Conservation (phyloP, 768 basidiomycete species). For the Rhizopogon vinicolor region DNA sequence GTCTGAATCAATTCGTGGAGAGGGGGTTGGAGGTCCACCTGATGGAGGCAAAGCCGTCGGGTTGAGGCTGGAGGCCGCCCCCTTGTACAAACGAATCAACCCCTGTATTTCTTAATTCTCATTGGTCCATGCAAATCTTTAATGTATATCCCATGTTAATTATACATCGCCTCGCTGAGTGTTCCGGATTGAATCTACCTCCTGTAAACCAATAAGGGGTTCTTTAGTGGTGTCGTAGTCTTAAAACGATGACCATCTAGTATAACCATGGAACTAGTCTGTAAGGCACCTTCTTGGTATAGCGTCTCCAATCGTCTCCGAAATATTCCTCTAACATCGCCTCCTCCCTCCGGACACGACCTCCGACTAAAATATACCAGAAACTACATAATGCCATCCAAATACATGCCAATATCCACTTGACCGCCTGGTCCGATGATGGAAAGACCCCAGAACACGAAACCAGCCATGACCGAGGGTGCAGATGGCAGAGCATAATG, state of each 20-base stretch:
- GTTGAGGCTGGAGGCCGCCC: neutral
- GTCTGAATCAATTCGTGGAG: slow-evolving; percentile 15
- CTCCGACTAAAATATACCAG: neutral
- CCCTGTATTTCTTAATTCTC: neutral
- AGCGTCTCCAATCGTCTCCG: slow-evolving; percentile 8
- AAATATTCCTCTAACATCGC: slow-evolving; percentile 6
- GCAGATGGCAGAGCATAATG: neutral
- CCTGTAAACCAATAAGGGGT: too few relatives aligned
- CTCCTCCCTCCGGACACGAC: slow-evolving; percentile 14
- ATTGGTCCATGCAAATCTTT: too few relatives aligned
- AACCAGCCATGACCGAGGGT: slow-evolving; percentile 6
- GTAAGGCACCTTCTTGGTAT: slow-evolving; percentile 2
- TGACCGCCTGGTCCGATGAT: neutral
- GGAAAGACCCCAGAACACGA: slow-evolving; percentile 3
- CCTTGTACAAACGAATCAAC: neutral
- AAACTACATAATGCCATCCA: neutral
- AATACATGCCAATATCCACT: neutral
- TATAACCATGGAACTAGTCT: slow-evolving; percentile 7
- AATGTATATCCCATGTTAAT: too few relatives aligned
- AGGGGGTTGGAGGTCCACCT: slow-evolving; percentile 16
- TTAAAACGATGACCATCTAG: neutral
- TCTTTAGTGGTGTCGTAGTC: too few relatives aligned
- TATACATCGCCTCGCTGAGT: too few relatives aligned
- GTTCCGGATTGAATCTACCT: too few relatives aligned
- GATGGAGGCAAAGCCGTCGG: slow-evolving; percentile 14